phyloP scores from a whole-genome alignment of 345 rosid genomes.

The Euphorbia lathyris region DNA sequence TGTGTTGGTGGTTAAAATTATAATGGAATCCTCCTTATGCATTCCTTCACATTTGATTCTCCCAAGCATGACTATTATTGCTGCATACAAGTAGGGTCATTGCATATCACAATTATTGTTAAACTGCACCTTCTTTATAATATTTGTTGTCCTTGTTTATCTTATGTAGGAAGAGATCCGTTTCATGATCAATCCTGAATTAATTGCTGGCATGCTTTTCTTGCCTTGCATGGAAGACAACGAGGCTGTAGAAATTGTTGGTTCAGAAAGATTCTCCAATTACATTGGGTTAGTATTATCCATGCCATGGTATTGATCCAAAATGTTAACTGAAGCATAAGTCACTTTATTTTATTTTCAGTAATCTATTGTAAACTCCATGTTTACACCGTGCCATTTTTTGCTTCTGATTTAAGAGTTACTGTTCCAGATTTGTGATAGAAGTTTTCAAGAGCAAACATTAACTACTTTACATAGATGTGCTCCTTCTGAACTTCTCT shows the following conservation, averaged over 20 bases:
- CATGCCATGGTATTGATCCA: background rate
- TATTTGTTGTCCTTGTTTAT: background rate
- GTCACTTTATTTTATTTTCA: background rate
- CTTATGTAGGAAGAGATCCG: conserved; percentile 86
- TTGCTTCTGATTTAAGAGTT: background rate
- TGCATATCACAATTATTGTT: background rate
- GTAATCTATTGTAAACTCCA: background rate
- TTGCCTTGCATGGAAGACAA: conserved; percentile 85
- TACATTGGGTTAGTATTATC: conserved; percentile 69
- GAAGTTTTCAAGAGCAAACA: background rate
- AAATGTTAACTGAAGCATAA: background rate
- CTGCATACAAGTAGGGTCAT: background rate
- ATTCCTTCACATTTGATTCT: conserved; percentile 3
- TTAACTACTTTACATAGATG: background rate
- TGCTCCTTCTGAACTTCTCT: background rate
- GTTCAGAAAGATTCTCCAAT: conserved; percentile 79
- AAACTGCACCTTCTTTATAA: background rate
- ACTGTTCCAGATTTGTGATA: background rate
- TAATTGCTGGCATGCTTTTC: conserved; percentile 91
- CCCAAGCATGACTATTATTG: conserved; percentile 7
- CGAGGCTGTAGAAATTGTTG: conserved; percentile 84
- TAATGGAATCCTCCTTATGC: background rate
- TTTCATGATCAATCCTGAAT: conserved; percentile 92
- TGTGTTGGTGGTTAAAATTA: background rate
- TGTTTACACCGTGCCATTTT: background rate